phyloP scores from a whole-genome alignment of 1,139 yeast species.

The Lodderomyces orthopsilosis region DNA sequence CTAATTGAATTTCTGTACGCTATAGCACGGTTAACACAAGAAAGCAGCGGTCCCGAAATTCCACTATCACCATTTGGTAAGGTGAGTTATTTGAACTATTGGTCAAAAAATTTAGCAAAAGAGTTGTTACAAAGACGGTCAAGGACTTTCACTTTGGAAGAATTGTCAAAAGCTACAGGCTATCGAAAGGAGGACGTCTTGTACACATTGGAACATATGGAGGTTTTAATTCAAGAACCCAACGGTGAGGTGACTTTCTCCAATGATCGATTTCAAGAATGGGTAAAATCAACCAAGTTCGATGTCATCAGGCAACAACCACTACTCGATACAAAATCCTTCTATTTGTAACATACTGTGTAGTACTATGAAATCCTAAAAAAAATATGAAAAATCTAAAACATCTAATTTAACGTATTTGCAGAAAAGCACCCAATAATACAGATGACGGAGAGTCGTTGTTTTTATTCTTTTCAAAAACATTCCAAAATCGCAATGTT shows the following conservation, averaged over 20 bases:
- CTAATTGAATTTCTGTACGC: slow-evolving; percentile 82
- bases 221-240: slow-evolving; percentile 34
- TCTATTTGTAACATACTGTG: slow-evolving; percentile 12
- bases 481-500: slow-evolving; percentile 90
- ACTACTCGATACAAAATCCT: slow-evolving; percentile 28
- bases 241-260: slow-evolving; percentile 16
- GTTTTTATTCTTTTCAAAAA: slow-evolving; percentile 70
- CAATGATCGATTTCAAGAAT: slow-evolving; percentile 23
- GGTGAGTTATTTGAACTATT: slow-evolving; percentile 68
- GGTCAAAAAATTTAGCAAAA: slow-evolving; percentile 53
- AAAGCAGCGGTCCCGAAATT: slow-evolving; percentile 82
- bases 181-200: slow-evolving; percentile 69
- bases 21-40: slow-evolving; percentile 49
- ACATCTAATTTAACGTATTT: slow-evolving; percentile 46
- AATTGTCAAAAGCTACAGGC: slow-evolving; percentile 60
- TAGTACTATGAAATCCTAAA: not conserved
- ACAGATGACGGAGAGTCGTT: slow-evolving; percentile 62
- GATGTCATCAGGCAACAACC: slow-evolving; percentile 23
- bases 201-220: slow-evolving; percentile 61
- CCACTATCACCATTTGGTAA: slow-evolving; percentile 85
- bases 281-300: slow-evolving; percentile 28
- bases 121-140: slow-evolving; percentile 13
- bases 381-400: not conserved
- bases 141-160: slow-evolving; percentile 41
- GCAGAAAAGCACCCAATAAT: slow-evolving; percentile 75